phyloP scores from a whole-genome alignment of 768 basidiomycete species.

The Suillus fuscotomentosus region DNA sequence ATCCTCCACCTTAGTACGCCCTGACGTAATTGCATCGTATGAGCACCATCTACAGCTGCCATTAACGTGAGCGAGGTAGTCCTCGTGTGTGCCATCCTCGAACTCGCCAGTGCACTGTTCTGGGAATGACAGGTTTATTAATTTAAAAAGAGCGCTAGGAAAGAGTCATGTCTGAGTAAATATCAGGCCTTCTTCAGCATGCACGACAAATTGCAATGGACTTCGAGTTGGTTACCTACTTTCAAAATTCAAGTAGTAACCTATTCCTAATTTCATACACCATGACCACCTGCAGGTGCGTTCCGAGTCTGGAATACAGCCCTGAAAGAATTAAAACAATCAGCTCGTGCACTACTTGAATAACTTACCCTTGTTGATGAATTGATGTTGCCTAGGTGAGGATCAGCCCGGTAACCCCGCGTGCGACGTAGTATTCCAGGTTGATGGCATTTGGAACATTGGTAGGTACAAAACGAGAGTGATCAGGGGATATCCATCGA shows the following conservation, averaged over 20 bases:
- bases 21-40: too few species aligned
- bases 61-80: too few species aligned
- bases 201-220: slow-evolving; percentile 31
- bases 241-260: slow-evolving; percentile 39
- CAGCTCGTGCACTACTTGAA: too few species aligned
- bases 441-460: slow-evolving; percentile 26
- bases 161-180: slow-evolving; percentile 32
- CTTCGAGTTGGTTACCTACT: slow-evolving; percentile 34
- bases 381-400: slow-evolving; percentile 41
- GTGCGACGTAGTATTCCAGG: background rate
- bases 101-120: too few species aligned
- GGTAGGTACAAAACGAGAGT: slow-evolving; percentile 11
- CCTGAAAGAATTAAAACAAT: slow-evolving; percentile 19
- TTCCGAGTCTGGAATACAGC: slow-evolving; percentile 37
- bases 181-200: slow-evolving; percentile 35
- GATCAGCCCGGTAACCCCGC: slow-evolving; percentile 39
- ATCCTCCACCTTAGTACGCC: too few species aligned
- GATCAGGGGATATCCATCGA: background rate
- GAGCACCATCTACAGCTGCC: too few species aligned
- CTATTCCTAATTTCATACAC: slow-evolving; percentile 47
- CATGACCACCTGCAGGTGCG: slow-evolving; percentile 31
- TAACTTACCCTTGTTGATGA: slow-evolving; percentile 39
- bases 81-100: too few species aligned
- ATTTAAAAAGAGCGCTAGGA: background rate
- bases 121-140: background rate